Base-by-base conservation (phyloP, 208 protist genomes). In the Leishmania braziliensis region DNA sequence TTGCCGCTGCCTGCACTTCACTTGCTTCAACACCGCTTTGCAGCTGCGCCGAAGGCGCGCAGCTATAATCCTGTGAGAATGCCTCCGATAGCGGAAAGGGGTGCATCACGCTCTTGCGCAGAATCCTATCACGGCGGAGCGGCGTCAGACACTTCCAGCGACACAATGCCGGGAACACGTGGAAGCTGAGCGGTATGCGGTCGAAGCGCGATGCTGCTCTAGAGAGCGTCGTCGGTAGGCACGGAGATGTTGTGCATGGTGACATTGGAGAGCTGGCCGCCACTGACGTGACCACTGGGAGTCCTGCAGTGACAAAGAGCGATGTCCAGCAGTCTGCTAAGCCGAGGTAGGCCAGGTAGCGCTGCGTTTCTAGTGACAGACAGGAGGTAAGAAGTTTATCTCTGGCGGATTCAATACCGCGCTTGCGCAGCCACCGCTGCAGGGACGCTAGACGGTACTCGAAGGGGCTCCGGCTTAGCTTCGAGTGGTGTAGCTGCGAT, bases 291-390 rank as follows among this genome's bases (percentile, higher is more conserved):
- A 84, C 43, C 26, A n/a, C 53, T 5, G 80, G 75, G 2, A 84
- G 75, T 39, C 75, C 80, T 8, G 75, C 80, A 16, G 80, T 84
- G 36, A 84, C 58, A 39, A 80, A 84, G 51, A 80, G 69, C 10
- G 80, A 84, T 51, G 80, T 84, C 80, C 75, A 84, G 68, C 80
- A 84, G 75, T 84, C 80, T 16, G 80, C 62, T 1, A 84, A 26
- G 54, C 80, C 80, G 53, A 84, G 75, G 80, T 84, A 84, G 66
- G 80, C 80, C 51, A 84, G 62, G 56, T 84, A 84, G 75, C 80
- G 74, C 68, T 80, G 58, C 43, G 69, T 53, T 71, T 69, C 75
- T 23, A 71, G 51, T 0, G 80, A 84, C 51, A 84, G 46, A 53
- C 80, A 84, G 29, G 75, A 58, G 26, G 75, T 69, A 39, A 84